Conservation (phyloP, 208 protist genomes). For the Leishmania major region DNA sequence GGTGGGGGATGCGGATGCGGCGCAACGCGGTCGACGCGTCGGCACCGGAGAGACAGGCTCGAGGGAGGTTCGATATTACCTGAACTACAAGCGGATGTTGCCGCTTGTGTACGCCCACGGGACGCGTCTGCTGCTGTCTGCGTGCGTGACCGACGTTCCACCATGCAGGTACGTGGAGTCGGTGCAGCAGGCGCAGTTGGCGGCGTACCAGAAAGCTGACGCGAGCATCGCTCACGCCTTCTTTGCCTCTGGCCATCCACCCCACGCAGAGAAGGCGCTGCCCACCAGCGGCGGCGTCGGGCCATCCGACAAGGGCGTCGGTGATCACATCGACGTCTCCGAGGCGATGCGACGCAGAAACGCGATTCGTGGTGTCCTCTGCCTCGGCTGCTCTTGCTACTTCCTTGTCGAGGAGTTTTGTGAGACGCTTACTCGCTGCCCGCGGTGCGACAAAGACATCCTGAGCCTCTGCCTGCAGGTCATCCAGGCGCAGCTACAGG, state of each 20-base stretch:
- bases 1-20: neutral
- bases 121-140: slow-evolving; percentile 63
- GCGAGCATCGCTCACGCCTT: slow-evolving; percentile 17
- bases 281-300: neutral
- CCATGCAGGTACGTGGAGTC: slow-evolving; percentile 27
- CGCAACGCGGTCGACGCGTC: neutral
- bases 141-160: slow-evolving; percentile 39
- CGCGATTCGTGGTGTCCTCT: slow-evolving; percentile 59
- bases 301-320: neutral
- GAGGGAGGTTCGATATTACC: slow-evolving; percentile 50
- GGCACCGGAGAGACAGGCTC: neutral
- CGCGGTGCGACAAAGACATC: slow-evolving; percentile 61
- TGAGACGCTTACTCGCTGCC: slow-evolving; percentile 52
- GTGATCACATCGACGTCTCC: slow-evolving; percentile 42
- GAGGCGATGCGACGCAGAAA: slow-evolving; percentile 34
- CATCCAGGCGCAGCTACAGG: slow-evolving; percentile 22
- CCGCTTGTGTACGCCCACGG: slow-evolving; percentile 80
- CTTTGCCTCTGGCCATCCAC: neutral
- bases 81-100: slow-evolving; percentile 80
- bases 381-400: slow-evolving; percentile 67
- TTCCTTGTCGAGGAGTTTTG: slow-evolving; percentile 64
- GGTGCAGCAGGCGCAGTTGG: slow-evolving; percentile 23
- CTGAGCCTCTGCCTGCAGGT: slow-evolving; percentile 33
- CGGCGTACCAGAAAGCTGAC: slow-evolving; percentile 11
- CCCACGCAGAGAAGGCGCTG: neutral